Evolutionary conservation across 768 basidiomycete genomes (phyloP).

Genomic region (Tulasnella sp.): DNA sequence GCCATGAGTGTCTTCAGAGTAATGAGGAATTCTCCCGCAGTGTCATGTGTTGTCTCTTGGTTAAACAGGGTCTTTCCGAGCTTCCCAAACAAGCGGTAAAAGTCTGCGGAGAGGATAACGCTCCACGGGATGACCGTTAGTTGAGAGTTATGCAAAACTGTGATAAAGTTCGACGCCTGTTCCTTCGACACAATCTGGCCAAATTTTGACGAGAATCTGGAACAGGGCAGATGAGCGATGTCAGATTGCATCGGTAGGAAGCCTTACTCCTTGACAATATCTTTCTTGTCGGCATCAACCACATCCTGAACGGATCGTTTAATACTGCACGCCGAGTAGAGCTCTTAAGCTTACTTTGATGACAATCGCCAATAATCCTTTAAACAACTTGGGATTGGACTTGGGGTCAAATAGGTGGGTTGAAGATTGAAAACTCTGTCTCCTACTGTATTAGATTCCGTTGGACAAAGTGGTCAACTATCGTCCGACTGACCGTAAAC

Average conservation of each 20-base stretch:
- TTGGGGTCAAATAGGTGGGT: conserved; percentile 57
- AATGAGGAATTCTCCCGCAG: conserved; percentile 29
- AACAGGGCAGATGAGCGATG: not conserved
- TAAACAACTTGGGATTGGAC: conserved; percentile 61
- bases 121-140: conserved; percentile 33
- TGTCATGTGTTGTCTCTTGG: conserved; percentile 24
- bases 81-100: conserved; percentile 24
- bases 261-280: conserved; percentile 62
- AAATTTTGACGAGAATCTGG: conserved; percentile 31
- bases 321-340: not conserved
- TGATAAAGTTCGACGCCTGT: conserved; percentile 34
- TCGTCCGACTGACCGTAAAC: conserved; percentile 54
- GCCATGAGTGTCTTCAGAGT: conserved; percentile 36
- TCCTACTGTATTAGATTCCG: not conserved
- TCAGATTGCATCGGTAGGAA: not conserved
- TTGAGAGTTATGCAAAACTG: conserved; percentile 17
- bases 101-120: conserved; percentile 21
- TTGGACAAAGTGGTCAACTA: conserved; percentile 41
- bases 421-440: conserved; percentile 38
- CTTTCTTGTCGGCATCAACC: conserved; percentile 60
- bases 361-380: conserved; percentile 61
- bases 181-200: conserved; percentile 28
- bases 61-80: not conserved
- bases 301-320: conserved; percentile 53
- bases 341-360: conserved; percentile 50